Evolutionary conservation across 192 early-diverging fungal genomes (phyloP).

Genomic region (Coemansia sp.): DNA sequence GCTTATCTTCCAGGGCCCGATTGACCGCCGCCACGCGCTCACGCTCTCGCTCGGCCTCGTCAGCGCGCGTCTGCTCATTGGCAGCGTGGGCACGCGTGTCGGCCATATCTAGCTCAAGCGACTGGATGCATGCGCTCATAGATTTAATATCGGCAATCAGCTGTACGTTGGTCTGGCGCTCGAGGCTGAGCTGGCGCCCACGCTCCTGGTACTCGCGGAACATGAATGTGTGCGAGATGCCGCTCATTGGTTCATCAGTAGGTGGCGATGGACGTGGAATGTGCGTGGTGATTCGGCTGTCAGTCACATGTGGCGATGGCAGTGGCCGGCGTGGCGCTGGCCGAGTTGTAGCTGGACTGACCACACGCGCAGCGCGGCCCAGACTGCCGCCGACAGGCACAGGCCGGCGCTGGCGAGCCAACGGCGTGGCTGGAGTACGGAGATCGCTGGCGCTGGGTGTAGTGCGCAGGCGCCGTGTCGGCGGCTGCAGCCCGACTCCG

Average conservation of each 20-base stretch:
- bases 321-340: conserved; percentile 7
- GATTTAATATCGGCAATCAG: conserved; percentile 20
- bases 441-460: conserved; percentile 4
- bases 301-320: conserved; percentile 12
- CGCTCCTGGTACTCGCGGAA: conserved; percentile 1
- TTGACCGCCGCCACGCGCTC: conserved; percentile 1
- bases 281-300: conserved; percentile 9
- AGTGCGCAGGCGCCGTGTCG: conserved; percentile 5
- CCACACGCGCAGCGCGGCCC: not conserved
- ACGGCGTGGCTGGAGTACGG: not conserved
- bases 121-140: not conserved
- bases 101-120: conserved; percentile 4
- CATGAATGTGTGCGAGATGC: not conserved
- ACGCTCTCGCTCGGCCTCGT: conserved; percentile 5
- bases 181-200: conserved; percentile 12
- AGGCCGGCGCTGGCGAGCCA: not conserved
- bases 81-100: not conserved
- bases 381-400: not conserved
- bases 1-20: conserved; percentile 8
- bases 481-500: not conserved
- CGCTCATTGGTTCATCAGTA: not conserved
- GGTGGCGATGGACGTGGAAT: conserved; percentile 20
- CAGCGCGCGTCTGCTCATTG: conserved; percentile 10
- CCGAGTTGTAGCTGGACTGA: conserved; percentile 3
- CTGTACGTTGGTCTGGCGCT: conserved; percentile 20